Base-by-base conservation (phyloP, 139 green algal genomes). In the Tetradesmus obliquus region DNA sequence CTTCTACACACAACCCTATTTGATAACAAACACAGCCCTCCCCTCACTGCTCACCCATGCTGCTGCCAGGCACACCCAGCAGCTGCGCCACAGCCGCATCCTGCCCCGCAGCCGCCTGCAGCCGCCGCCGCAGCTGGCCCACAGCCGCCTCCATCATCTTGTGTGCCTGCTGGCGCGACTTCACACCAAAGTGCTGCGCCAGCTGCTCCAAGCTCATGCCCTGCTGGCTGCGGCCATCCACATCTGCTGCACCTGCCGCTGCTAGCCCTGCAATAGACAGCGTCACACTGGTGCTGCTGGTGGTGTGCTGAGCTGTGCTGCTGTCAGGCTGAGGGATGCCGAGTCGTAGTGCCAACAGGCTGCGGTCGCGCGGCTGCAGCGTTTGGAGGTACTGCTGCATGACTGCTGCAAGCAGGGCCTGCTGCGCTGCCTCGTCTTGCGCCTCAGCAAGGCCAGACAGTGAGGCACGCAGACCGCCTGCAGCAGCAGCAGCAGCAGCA, bases 381-480 rank as follows among this genome's bases (percentile, higher is more conserved):
- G 20, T 53, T 57, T 58, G 12, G n/a, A 88, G 5, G 57, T 57
- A 88, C 57, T 79, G 22, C 22, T 88, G 83, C 83, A 88, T 54
- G n/a, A 88, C 22, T 22, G n/a, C 20, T 32, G 57, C 57, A n/a
- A 88, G 57, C 32, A 62, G 17, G 6, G 58, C 24, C 24, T 57
- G 24, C 24, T 74, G 55, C 13, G 57, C 83, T 79, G 83, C 55
- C 8, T 54, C 55, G 22, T 79, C 55, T 24, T 24, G 55, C 1
- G 72, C 57, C 22, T 88, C n/a, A 13, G 45, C 12, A 3, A 76
- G 55, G 5, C 83, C 83, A 58, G 55, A 55, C 4, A n/a, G 57
- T 19, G 83, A 45, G 5, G 24, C 24, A 2, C 51, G 12, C 12
- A 88, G n/a, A 79, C n/a, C 83, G 24, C 83, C 83, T 88, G 83